Evolutionary conservation across 164 flowering plant species (phyloP), one percentile per base, ranked within the genome.

Genomic region (Aristolochia fimbriata): DNA sequence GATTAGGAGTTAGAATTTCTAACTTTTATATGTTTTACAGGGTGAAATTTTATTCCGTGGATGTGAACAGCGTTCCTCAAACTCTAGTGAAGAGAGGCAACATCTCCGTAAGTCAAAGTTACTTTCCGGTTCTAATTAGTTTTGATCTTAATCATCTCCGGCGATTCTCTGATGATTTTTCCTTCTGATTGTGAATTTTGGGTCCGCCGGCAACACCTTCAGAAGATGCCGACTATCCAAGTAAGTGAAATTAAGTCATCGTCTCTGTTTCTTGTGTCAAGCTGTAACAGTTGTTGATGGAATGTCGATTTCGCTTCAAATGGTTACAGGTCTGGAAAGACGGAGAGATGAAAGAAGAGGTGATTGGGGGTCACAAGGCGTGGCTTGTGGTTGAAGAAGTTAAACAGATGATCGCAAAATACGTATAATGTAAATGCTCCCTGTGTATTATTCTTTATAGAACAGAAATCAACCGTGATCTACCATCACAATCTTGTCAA

Each of bases 171-270:
- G 23, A 19, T 23, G 3, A 6, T 16, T 52, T 13, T 47, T 30
- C 30, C 41, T 43, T 12, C 31, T 45, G 8, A 24, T 52, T 24
- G 2, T 15, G 49, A 33, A 2, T 16, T 7, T 21, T 21, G 17
- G 47, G 54, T 24, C 1, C 20, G 14, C 43, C 43, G 12, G 12
- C 12, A 10, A 37, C 43, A 37, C 10, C 8, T 16, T 55, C 87
- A 91, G 97, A 92, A 92, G 80, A 92, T 92, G 98, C 96, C 98
- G 23, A 92, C 98, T 20, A 89, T 89, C 72, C 98, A 92, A 87
- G 94, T 88, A 46, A 61, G 67, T 55, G 37, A 5, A 27, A 22
- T 46, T 16, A 37, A 37, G 43, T 37, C 30, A 27, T 27, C 43
- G 43, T 37, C 43, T 37, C 43, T 37, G 43, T 37, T 7, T 37